Base-by-base conservation (phyloP, 495 filamentous ascomycete genomes). In the Daldinia loculata region DNA sequence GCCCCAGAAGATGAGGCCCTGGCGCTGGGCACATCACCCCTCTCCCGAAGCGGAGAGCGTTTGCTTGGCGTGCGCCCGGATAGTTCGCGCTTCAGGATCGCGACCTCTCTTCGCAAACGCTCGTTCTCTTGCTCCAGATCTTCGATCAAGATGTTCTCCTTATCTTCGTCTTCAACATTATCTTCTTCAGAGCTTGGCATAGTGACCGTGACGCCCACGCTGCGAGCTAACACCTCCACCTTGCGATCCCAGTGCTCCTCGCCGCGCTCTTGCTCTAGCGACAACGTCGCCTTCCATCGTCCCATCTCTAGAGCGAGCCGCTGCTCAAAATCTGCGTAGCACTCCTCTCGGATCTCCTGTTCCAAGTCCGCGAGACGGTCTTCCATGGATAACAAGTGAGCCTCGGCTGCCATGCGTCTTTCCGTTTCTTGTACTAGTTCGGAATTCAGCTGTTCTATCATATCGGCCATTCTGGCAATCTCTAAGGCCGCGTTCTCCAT, bases 171-270 rank as follows among this genome's bases (percentile, higher is more conserved):
- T n/a, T 80, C 83, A 1, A 61, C 63, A 1, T 71, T 71, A 24
- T 60, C 67, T 2, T 77, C 77, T 14, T 69, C 57, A 1, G 51
- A 56, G 41, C 69, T 72, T 0, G 61, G 67, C 39, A 56, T 45
- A 38, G 76, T 79, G 70, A 60, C 63, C 0, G 57, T 69, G 15
- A 61, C 66, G 26, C 86, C 85, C 41, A 95, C 89, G 15, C 88
- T 87, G 39, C 90, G 84, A 53, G 91, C 89, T 55, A 97, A 82
- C 24, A 98, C 87, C 74, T 98, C 95, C 9, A 98, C 85, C 81
- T 99, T 99, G 70, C 87, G 86, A 77, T 98, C 94, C 63, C 96
- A 84, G 79, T 95, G 93, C 76, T 93, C 93, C 43, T 97, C 92
- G n/a, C 80, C 80, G 27, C 87, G 82, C 61, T 93, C 91, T 73